Percentiles rank a stretch among this genome's conserved stretches.
Evolutionary conservation across 495 filamentous ascomycete genomes (phyloP).

Genomic region (Penicillium steckii): DNA sequence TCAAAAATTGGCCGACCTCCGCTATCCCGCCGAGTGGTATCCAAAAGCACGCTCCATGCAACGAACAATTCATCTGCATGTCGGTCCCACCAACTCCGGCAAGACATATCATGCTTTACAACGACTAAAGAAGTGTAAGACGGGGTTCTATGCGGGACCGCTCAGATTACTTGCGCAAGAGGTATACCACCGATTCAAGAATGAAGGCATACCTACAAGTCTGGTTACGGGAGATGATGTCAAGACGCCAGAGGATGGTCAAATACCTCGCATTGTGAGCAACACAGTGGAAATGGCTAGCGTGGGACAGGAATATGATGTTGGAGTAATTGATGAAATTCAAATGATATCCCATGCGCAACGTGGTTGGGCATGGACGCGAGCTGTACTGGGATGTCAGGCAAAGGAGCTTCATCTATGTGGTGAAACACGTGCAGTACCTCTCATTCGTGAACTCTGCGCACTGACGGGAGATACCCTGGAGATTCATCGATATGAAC

Average conservation of each 20-base stretch:
- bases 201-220: conserved; percentile 69
- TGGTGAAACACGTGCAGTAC: conserved; percentile 80
- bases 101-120: conserved; percentile 96
- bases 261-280: conserved; percentile 58
- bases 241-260: conserved; percentile 48
- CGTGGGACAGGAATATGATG: conserved; percentile 67
- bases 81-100: conserved; percentile 96
- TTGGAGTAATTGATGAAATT: conserved; percentile 96
- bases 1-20: conserved; percentile 68
- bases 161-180: conserved; percentile 91
- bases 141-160: conserved; percentile 89
- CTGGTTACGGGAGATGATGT: conserved; percentile 92
- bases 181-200: conserved; percentile 77
- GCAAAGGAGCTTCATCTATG: conserved; percentile 92
- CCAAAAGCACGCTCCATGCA: conserved; percentile 74
- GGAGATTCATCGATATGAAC: conserved; percentile 74
- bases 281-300: conserved; percentile 98
- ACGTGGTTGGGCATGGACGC: conserved; percentile 96
- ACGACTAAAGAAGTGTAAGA: conserved; percentile 70
- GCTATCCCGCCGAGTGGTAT: conserved; percentile 89
- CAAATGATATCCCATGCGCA: conserved; percentile 86
- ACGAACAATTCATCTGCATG: conserved; percentile 85
- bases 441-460: conserved; percentile 77
- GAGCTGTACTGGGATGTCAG: conserved; percentile 81
- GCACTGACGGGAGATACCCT: conserved; percentile 79